Percentiles rank a stretch among this genome's conserved stretches.
Conservation (phyloP, 495 filamentous ascomycete species). For the Aspergillus panamensis region DNA sequence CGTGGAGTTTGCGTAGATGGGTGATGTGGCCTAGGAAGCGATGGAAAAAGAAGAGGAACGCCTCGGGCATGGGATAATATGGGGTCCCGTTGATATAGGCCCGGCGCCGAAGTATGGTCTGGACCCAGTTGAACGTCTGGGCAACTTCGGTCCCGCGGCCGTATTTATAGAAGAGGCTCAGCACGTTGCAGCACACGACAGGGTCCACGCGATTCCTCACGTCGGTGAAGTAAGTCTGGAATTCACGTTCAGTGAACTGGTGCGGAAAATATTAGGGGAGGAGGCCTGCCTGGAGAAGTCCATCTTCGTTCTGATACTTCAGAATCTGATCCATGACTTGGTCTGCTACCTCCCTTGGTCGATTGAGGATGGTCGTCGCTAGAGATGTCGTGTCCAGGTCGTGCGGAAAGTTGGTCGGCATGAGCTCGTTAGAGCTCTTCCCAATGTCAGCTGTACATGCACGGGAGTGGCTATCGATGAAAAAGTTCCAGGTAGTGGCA, state of each 20-base stretch:
- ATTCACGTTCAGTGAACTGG: not conserved
- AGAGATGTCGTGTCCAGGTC: slow-evolving; percentile 29
- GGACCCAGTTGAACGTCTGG: slow-evolving; percentile 33
- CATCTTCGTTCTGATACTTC: slow-evolving; percentile 16
- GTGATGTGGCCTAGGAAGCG: not conserved
- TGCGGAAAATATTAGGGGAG: not conserved
- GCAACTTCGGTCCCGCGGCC: slow-evolving; percentile 34
- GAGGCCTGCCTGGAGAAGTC: slow-evolving; percentile 12
- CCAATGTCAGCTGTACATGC: no score
- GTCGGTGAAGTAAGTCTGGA: slow-evolving; percentile 21
- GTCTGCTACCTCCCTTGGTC: not conserved
- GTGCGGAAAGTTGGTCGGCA: slow-evolving; percentile 18
- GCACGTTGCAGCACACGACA: slow-evolving; percentile 23
- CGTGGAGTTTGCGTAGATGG: not conserved
- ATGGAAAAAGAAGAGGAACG: slow-evolving; percentile 22
- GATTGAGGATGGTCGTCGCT: slow-evolving; percentile 2
- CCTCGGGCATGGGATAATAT: slow-evolving; percentile 22
- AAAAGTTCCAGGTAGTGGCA: slow-evolving; percentile 18
- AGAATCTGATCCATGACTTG: slow-evolving; percentile 26
- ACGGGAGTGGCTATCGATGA: no score
- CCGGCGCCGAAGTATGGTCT: slow-evolving; percentile 12
- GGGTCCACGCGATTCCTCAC: slow-evolving; percentile 20
- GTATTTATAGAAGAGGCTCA: slow-evolving; percentile 19
- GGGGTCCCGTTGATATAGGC: slow-evolving; percentile 27
- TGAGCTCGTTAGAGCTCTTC: not conserved